Conservation (phyloP, 2,329 filamentous ascomycete species). For the Neoascochyta sp. region DNA sequence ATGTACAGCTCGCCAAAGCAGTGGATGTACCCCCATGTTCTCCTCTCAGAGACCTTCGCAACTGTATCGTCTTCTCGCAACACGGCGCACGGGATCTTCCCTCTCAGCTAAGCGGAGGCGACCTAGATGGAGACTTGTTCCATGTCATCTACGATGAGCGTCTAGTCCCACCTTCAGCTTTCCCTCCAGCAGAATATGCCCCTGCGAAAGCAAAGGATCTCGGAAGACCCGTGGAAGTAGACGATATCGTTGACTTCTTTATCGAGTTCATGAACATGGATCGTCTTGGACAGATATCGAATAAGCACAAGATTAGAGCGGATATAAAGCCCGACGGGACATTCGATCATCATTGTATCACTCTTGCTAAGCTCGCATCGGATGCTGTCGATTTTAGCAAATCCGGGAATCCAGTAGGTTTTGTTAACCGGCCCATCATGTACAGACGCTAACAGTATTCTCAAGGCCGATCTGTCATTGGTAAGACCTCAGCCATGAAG, state of each 20-base stretch:
- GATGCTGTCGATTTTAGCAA: slow-evolving; percentile 33
- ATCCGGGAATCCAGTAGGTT: slow-evolving; percentile 19
- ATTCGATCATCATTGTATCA: slow-evolving; percentile 29
- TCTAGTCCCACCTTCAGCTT: slow-evolving; percentile 46
- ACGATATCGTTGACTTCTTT: slow-evolving; percentile 78
- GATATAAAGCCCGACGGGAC: slow-evolving; percentile 35
- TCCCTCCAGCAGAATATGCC: slow-evolving; percentile 67
- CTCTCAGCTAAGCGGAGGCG: slow-evolving; percentile 74
- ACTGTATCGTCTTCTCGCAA: slow-evolving; percentile 76
- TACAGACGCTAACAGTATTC: too few relatives aligned
- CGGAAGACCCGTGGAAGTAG: slow-evolving; percentile 53
- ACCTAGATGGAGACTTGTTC: slow-evolving; percentile 80
- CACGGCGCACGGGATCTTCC: slow-evolving; percentile 69
- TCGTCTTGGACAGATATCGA: slow-evolving; percentile 43
- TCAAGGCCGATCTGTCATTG: slow-evolving; percentile 7
- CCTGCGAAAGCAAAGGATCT: slow-evolving; percentile 56
- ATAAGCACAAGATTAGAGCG: slow-evolving; percentile 41
- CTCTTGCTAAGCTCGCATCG: slow-evolving; percentile 40
- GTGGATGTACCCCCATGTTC: slow-evolving; percentile 57
- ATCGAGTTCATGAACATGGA: slow-evolving; percentile 51
- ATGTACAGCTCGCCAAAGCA: slow-evolving; percentile 65
- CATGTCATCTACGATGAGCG: slow-evolving; percentile 69
- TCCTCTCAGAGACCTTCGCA: slow-evolving; percentile 59
- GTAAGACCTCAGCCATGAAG: slow-evolving; percentile 1
- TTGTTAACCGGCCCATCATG: too few relatives aligned